Evolutionary conservation across 768 basidiomycete genomes (phyloP).

Genomic region (Dendrothele bispora): DNA sequence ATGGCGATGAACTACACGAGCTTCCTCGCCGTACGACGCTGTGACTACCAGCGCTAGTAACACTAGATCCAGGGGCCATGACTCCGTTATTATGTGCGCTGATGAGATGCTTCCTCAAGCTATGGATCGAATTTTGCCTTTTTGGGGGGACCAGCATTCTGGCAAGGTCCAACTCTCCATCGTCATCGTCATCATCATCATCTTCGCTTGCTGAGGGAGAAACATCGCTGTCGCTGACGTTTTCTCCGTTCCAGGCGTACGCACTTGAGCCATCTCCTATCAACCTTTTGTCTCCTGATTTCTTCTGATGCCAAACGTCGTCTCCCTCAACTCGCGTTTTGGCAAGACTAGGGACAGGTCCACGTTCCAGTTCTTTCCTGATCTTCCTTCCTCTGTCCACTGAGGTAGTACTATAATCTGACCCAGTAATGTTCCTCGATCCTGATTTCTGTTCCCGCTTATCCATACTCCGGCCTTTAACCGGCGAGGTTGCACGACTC

Average conservation of each 20-base stretch:
- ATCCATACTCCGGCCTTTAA: too few species aligned
- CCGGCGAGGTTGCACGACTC: constrained; percentile 44
- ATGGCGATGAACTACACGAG: neutral
- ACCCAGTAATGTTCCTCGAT: too few species aligned
- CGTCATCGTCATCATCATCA: constrained; percentile 45
- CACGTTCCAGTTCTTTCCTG: constrained; percentile 11
- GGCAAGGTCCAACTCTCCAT: constrained; percentile 64
- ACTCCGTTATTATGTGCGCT: neutral
- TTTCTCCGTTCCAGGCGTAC: constrained; percentile 29
- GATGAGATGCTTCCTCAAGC: constrained; percentile 65
- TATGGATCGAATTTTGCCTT: constrained; percentile 72
- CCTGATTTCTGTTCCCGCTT: too few species aligned
- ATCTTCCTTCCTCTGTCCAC: constrained; percentile 22
- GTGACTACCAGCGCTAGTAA: neutral
- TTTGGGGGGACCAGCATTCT: constrained; percentile 69
- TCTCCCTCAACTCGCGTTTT: constrained; percentile 62
- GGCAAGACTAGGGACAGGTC: constrained; percentile 58
- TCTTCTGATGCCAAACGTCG: constrained; percentile 15
- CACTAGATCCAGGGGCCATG: too few species aligned
- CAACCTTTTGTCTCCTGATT: constrained; percentile 7
- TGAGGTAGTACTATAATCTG: too few species aligned
- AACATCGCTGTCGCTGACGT: constrained; percentile 3
- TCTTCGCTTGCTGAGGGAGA: constrained; percentile 25
- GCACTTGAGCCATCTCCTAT: constrained; percentile 26
- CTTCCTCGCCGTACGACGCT: neutral